These are phyloP conservation scores for Cystobasidium slooffiae DNA, from an alignment of 1,284 basidiomycete genomes.

Conservation along the genomic window DNA sequence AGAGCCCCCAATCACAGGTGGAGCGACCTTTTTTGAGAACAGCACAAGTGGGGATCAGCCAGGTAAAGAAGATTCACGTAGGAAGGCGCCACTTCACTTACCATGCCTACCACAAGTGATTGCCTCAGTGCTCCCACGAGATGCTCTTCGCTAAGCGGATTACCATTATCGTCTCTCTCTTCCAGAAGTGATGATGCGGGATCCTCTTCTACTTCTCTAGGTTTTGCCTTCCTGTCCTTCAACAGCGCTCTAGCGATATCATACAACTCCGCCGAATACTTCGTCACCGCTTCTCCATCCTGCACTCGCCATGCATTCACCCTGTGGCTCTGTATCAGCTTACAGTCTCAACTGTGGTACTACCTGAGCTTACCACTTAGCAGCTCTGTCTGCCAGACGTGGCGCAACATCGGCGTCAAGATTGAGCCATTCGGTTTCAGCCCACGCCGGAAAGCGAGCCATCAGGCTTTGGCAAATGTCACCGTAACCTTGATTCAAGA, in stretches of 20 bases:
- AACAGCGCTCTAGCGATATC: constrained; percentile 30
- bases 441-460: constrained; percentile 29
- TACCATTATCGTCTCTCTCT: constrained; percentile 3
- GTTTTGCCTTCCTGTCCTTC: constrained; percentile 11
- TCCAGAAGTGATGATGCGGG: constrained; percentile 37
- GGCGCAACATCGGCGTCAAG: constrained; percentile 33
- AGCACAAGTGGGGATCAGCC: background rate
- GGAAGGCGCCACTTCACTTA: background rate
- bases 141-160: constrained; percentile 28
- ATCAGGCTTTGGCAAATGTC: constrained; percentile 40
- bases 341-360: background rate
- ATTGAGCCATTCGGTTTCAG: constrained; percentile 30
- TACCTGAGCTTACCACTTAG: background rate
- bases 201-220: constrained; percentile 36
- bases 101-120: constrained; percentile 25
- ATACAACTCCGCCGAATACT: constrained; percentile 32
- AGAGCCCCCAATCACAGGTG: constrained; percentile 30
- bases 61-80: background rate
- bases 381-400: constrained; percentile 12
- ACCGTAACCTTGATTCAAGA: constrained; percentile 8
- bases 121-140: constrained; percentile 35
- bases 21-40: constrained; percentile 20
- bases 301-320: constrained; percentile 34
- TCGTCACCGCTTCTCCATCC: constrained; percentile 1
- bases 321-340: background rate